Evolutionary conservation across 2,329 filamentous ascomycete species (phyloP), one percentile per base, ranked within the genome.

Genomic region (Colletotrichum coccodes): DNA sequence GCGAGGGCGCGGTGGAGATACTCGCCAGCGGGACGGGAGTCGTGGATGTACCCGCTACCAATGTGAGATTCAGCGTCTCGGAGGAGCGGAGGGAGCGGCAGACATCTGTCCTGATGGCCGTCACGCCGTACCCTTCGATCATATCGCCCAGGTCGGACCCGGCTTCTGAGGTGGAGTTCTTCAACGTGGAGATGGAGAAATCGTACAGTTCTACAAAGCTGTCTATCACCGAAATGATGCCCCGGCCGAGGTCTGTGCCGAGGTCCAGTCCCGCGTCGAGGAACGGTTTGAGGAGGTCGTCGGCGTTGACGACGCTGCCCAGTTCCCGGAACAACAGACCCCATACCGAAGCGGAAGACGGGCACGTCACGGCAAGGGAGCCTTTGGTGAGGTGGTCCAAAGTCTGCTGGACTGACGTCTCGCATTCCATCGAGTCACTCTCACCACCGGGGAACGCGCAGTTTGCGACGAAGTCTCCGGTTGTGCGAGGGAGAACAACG

Each of bases 351-450:
- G 78, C 74, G 18, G 81, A 54, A 23, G 79, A 76, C 0, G 78
- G 79, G 56, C 80, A 82, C 0, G 76, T 74, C 4, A 77, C 79
- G 8, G 73, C 78, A 32, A 82, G 79, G 0, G 79, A 78, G 34
- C 81, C 79, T 2, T 71, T 74, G 7, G 75, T 73, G 36, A 82
- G 73, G 14, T 80, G 76, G 46, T 80, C 75, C 16, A 78, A 61
- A 1, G 80, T 70, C 30, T 76, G 74, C 58, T 76, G 73, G 32
- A 82, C 75, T 0, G 79, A 75, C 21, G 71, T 64, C 54, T 79
- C 75, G 60, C 80, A 82, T 23, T 68, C 72, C 56, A 74, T 63
- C 0, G 73, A 74, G 0, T 72, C 71, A 1, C 79, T 79, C 12
- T 74, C 73, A 1, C 74, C 73, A 1, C 77, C 78, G 0, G 80